These are phyloP conservation scores for Coniochaeta sp. DNA, from an alignment of 2,329 filamentous ascomycete genomes.

Conservation along the genomic window DNA sequence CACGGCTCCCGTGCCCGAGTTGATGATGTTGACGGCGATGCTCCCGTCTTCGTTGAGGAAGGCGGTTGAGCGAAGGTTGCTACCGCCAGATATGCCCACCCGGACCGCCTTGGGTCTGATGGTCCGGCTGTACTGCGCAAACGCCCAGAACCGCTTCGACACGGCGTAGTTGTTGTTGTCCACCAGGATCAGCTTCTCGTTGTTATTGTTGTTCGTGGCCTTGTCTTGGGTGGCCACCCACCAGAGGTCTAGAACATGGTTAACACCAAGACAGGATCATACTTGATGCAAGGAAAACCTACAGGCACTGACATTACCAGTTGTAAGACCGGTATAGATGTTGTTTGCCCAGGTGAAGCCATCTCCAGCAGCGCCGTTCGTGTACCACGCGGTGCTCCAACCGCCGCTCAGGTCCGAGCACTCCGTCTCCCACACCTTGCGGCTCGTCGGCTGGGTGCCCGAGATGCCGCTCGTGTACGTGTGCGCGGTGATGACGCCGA, in stretches of 20 bases:
- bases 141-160: constrained; percentile 28
- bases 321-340: constrained; percentile 41
- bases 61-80: constrained; percentile 23
- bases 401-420: constrained; percentile 35
- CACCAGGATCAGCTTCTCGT: constrained; percentile 24
- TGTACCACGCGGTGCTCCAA: constrained; percentile 39
- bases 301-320: constrained; percentile 41
- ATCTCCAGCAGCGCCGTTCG: constrained; percentile 36
- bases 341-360: constrained; percentile 50
- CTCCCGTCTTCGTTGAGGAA: constrained; percentile 29
- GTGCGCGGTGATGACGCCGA: constrained; percentile 29
- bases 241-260: constrained; percentile 21
- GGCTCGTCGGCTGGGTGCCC: constrained; percentile 29
- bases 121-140: constrained; percentile 31
- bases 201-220: constrained; percentile 18
- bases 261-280: not conserved
- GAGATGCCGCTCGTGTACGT: constrained; percentile 33
- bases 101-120: constrained; percentile 28
- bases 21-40: constrained; percentile 27
- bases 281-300: constrained; percentile 32
- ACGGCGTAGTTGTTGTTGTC: constrained; percentile 22
- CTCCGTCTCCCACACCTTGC: constrained; percentile 45
- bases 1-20: constrained; percentile 12
- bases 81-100: constrained; percentile 20
- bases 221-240: constrained; percentile 13